A percentile compares a stretch with the other conserved stretches of the same genome.
These are phyloP conservation scores for Henningerozyma blattae DNA, from an alignment of 805 yeast genomes.

Conservation along the genomic window DNA sequence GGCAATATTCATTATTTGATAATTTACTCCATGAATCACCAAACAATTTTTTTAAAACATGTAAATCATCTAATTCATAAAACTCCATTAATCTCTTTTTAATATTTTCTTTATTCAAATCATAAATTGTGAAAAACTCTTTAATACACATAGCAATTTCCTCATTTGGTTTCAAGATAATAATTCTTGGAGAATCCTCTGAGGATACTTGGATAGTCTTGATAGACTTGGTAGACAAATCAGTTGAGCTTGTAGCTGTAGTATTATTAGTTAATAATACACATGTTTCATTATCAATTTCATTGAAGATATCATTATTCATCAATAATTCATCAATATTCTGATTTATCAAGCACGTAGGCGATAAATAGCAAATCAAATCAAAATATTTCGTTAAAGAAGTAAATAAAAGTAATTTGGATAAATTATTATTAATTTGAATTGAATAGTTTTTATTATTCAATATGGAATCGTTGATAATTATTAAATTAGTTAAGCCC, in stretches of 20 bases:
- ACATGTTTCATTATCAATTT: slow-evolving; percentile 26
- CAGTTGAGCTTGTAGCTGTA: slow-evolving; percentile 1
- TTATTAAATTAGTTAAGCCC: slow-evolving; percentile 8
- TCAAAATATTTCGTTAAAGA: slow-evolving; percentile 14
- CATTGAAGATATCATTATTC: slow-evolving; percentile 14
- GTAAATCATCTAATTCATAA: slow-evolving; percentile 10
- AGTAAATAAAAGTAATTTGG: slow-evolving; percentile 13
- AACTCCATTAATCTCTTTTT: slow-evolving; percentile 7
- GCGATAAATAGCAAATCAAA: slow-evolving; percentile 22
- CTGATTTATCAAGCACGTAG: slow-evolving; percentile 17
- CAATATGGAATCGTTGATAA: slow-evolving; percentile 1
- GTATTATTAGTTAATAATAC: slow-evolving; percentile 18
- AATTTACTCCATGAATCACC: slow-evolving; percentile 23
- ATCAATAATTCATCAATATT: slow-evolving; percentile 22
- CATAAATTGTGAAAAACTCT: slow-evolving; percentile 23
- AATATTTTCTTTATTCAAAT: slow-evolving; percentile 7
- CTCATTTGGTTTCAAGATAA: slow-evolving; percentile 18
- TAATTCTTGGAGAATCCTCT: slow-evolving; percentile 10
- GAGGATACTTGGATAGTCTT: too few species aligned
- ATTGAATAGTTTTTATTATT: neutral
- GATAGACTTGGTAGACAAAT: too few species aligned
- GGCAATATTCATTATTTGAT: slow-evolving; percentile 12
- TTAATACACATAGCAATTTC: slow-evolving; percentile 23
- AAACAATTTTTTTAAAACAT: slow-evolving; percentile 18
- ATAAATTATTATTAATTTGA: neutral